Evolutionary conservation across 768 basidiomycete genomes (phyloP).

Genomic region (Tulasnella sp.): DNA sequence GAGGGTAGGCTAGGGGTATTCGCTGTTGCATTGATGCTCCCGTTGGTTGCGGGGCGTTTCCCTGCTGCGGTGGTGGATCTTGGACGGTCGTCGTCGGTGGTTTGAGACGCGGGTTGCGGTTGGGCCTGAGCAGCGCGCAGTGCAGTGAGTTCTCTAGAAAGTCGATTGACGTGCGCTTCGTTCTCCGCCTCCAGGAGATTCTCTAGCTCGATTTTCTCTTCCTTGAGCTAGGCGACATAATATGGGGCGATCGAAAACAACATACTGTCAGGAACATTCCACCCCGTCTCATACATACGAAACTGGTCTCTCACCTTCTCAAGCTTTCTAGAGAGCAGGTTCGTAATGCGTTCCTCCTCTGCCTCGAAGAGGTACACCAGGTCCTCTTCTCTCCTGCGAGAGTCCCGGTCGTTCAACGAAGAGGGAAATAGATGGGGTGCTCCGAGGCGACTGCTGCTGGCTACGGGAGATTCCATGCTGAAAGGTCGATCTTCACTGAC

Average conservation of each 20-base stretch:
- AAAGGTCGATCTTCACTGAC: neutral
- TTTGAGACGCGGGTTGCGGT: conserved; percentile 41
- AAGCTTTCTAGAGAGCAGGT: conserved; percentile 77
- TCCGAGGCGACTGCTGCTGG: conserved; percentile 21
- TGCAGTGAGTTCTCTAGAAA: conserved; percentile 70
- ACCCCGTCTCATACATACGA: neutral
- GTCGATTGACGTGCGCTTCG: conserved; percentile 79
- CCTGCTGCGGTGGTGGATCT: conserved; percentile 17
- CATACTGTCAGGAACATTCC: neutral
- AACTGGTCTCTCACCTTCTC: conserved; percentile 61
- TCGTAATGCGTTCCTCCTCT: conserved; percentile 87
- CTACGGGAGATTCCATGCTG: conserved; percentile 52
- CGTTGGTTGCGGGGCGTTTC: conserved; percentile 33
- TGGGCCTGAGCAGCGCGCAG: conserved; percentile 61
- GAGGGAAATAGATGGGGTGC: conserved; percentile 60
- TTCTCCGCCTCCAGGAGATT: conserved; percentile 82
- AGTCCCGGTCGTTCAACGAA: conserved; percentile 48
- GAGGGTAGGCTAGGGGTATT: conserved; percentile 46
- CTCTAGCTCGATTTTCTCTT: conserved; percentile 83
- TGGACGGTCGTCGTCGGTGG: conserved; percentile 26
- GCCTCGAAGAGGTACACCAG: conserved; percentile 89
- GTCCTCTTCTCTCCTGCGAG: conserved; percentile 63
- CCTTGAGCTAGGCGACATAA: conserved; percentile 58
- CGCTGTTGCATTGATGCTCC: conserved; percentile 35
- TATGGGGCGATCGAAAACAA: neutral